A percentile compares a stretch with the other conserved stretches of the same genome.
Conservation (phyloP, 208 protist genomes). For the Angomonas deanei region DNA sequence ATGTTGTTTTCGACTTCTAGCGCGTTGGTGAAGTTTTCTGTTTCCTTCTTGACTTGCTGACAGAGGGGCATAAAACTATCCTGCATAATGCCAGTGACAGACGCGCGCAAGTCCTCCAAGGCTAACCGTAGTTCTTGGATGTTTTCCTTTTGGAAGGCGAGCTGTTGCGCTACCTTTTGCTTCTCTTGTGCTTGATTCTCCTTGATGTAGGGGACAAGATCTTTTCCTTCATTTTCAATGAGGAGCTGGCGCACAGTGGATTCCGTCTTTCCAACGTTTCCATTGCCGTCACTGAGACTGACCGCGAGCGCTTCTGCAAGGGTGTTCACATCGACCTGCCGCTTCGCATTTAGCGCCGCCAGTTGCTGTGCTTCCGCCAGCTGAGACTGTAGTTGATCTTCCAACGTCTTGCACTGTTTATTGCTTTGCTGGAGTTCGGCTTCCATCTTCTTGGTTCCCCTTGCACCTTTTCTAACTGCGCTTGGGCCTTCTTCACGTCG, state of each 20-base stretch:
- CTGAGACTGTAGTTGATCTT: slow-evolving; percentile 2
- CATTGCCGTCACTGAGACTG: slow-evolving; percentile 4
- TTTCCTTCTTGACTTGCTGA: slow-evolving; percentile 27
- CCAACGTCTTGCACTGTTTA: background rate
- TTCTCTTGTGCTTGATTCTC: slow-evolving; percentile 21
- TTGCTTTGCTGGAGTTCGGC: background rate
- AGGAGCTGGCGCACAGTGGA: slow-evolving; percentile 39
- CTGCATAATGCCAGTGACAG: slow-evolving; percentile 29
- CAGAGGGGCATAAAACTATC: slow-evolving; percentile 33
- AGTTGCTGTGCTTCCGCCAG: slow-evolving; percentile 14
- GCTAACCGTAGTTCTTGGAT: slow-evolving; percentile 42
- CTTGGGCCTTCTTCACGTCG: background rate
- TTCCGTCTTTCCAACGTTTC: background rate
- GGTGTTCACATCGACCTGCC: slow-evolving; percentile 29
- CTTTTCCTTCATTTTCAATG: slow-evolving; percentile 28
- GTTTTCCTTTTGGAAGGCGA: slow-evolving; percentile 9
- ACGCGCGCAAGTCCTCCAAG: slow-evolving; percentile 46
- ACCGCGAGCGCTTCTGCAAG: slow-evolving; percentile 17
- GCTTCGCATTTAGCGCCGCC: slow-evolving; percentile 8
- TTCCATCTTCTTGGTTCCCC: background rate
- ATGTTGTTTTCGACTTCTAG: slow-evolving; percentile 12
- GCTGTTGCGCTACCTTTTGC: slow-evolving; percentile 68
- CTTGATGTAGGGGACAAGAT: slow-evolving; percentile 23
- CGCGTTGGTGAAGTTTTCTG: slow-evolving; percentile 22
- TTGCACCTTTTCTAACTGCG: background rate